Base-by-base conservation (phyloP, 345 rosid genomes). In the Arabis alpina region DNA sequence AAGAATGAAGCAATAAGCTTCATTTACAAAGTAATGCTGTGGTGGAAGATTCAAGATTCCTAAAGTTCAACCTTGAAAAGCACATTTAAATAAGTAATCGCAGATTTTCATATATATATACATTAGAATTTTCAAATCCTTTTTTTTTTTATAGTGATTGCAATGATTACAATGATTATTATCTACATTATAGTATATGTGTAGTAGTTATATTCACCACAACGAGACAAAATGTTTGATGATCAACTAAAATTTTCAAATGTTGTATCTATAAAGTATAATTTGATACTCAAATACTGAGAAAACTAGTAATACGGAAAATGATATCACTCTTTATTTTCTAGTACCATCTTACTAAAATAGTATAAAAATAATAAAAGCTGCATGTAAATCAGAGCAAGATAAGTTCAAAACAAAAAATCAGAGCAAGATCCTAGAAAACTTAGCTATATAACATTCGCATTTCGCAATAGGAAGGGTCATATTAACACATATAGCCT, bases 401-500 rank as follows among this genome's bases (percentile, higher is more conserved):
- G 23, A 19, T 19, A 19, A 19, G 23, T 19, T 19, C 23, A 19
- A 19, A 19, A 19, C 0, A 19, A 19, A 19, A 66, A 52, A 66
- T 66, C 67, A 42, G 50, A 24, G 55, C 12, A 74, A 19, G 54
- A 66, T 50, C 24, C 19, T 34, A 66, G 55, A 66, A 66, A 60
- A 6, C 19, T 64, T 64, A 30, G 66, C 25, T 27, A 39, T 3
- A 37, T 45, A 55, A 55, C 58, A 37, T 63, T 72, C 76, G 48
- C 59, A 73, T 53, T 67, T 68, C 74, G 63, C 36, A 68, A 54
- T 53, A 25, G 75, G 75, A 75, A 75, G 39, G 78, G 79, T 41
- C 74, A 56, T 48, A 47, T 69, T 54, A 69, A 63, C 71, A 25
- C 66, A 69, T 76, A 24, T 76, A 45, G 71, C 79, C 79, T 76